phyloP scores from a whole-genome alignment of 192 early-diverging fungal species.

The Kickxella alabastrina region DNA sequence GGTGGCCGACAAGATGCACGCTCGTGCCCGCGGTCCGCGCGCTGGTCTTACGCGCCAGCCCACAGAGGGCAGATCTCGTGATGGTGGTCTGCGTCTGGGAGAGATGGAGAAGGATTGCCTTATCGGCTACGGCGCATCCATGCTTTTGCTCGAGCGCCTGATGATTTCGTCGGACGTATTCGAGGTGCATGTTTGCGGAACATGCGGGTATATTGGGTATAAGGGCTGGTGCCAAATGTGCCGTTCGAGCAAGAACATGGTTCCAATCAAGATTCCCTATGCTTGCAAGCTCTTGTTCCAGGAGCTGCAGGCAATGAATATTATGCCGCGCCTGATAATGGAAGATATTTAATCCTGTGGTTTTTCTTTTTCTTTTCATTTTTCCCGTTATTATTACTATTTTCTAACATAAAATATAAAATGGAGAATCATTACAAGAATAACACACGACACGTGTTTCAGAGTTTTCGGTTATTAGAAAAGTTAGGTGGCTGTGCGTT shows the following conservation, averaged over 20 bases:
- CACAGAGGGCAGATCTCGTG: conserved; percentile 93
- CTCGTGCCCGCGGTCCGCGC: conserved; percentile 85
- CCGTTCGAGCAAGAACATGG: conserved; percentile 77
- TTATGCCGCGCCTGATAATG: conserved; percentile 73
- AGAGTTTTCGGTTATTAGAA: too few species aligned
- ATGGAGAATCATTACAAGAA: too few species aligned
- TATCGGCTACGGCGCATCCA: conserved; percentile 94
- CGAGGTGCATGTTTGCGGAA: conserved; percentile 85
- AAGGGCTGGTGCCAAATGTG: conserved; percentile 91
- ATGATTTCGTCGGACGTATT: conserved; percentile 92
- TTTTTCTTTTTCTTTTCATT: background rate
- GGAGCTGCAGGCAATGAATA: conserved; percentile 95
- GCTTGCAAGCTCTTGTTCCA: conserved; percentile 98
- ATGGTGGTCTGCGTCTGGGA: conserved; percentile 94
- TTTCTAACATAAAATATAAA: background rate
- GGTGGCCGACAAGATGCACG: conserved; percentile 99
- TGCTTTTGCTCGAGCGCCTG: conserved; percentile 88
- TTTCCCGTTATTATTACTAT: background rate
- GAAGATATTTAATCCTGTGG: conserved; percentile 41
- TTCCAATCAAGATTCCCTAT: conserved; percentile 93
- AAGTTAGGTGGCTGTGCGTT: too few species aligned
- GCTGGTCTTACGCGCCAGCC: conserved; percentile 91
- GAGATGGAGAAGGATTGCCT: conserved; percentile 99
- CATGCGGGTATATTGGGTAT: conserved; percentile 89
- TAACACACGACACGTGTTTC: too few species aligned